Conservation (phyloP, 2,329 filamentous ascomycete species). For the Coniella lustricola region DNA sequence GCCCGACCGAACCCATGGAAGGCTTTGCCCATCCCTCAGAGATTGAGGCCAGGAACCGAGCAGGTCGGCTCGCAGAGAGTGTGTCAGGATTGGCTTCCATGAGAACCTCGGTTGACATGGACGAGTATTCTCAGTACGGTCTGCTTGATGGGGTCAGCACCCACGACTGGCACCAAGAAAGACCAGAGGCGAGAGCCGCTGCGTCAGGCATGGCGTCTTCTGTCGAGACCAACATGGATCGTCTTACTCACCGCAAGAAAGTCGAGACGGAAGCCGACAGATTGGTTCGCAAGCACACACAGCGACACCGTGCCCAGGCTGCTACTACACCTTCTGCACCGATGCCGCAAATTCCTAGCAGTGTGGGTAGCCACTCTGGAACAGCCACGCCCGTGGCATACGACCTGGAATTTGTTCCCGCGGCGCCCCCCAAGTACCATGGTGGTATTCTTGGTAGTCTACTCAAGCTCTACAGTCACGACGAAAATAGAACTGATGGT, state of each 20-base stretch:
- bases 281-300: constrained; percentile 13
- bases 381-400: constrained; percentile 43
- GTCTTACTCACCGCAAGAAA: constrained; percentile 11
- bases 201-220: constrained; percentile 2
- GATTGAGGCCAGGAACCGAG: constrained; percentile 28
- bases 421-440: constrained; percentile 60
- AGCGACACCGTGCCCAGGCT: constrained; percentile 3
- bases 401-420: constrained; percentile 53
- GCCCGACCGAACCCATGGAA: constrained; percentile 15
- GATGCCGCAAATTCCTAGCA: not conserved
- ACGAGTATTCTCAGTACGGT: constrained; percentile 7
- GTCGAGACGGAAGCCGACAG: constrained; percentile 13
- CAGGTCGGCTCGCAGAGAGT: constrained; percentile 27
- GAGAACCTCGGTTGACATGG: constrained; percentile 21
- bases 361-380: constrained; percentile 19
- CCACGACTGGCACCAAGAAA: not conserved
- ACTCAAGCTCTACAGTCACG: constrained; percentile 59
- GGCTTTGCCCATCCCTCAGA: constrained; percentile 22
- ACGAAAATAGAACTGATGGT: constrained; percentile 33
- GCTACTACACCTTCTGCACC: not conserved
- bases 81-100: constrained; percentile 26
- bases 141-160: not conserved
- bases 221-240: constrained; percentile 2
- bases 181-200: not conserved
- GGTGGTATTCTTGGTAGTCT: constrained; percentile 68